These are phyloP conservation scores for Eutrema japonicum DNA, from an alignment of 345 rosid genomes.

Conservation along the genomic window DNA sequence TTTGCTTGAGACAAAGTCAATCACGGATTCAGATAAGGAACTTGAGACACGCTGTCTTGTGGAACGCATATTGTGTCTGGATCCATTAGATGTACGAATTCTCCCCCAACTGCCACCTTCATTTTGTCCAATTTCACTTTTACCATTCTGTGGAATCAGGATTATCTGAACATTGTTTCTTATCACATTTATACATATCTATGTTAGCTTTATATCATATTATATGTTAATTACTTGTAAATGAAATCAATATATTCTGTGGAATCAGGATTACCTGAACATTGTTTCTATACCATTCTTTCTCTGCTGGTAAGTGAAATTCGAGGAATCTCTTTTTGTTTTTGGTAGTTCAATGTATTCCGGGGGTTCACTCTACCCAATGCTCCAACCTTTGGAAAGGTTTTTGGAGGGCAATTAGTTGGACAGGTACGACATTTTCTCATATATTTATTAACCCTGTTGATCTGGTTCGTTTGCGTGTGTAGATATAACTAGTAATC, in stretches of 20 bases:
- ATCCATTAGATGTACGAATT: conserved; percentile 71
- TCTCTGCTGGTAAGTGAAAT: neutral
- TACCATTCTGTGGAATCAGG: neutral
- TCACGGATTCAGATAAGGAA: conserved; percentile 66
- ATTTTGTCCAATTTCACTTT: neutral
- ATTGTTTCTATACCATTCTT: neutral
- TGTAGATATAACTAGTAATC: conserved; percentile 15
- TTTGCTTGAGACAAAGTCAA: conserved; percentile 66
- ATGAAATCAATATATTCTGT: too few relatives aligned
- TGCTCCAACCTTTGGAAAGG: conserved; percentile 87
- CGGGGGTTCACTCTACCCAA: conserved; percentile 78
- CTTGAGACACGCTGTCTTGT: conserved; percentile 53
- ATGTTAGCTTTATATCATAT: too few relatives aligned
- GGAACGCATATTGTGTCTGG: conserved; percentile 75
- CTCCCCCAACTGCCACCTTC: conserved; percentile 1
- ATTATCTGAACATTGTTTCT: neutral
- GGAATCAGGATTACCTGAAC: too few relatives aligned
- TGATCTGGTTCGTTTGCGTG: conserved; percentile 4
- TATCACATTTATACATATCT: neutral
- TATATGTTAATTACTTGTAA: neutral
- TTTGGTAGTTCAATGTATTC: conserved; percentile 74
- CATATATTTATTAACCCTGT: neutral
- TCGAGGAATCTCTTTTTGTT: neutral
- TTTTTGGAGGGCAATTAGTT: conserved; percentile 88
- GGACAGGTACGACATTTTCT: conserved; percentile 67